Percentiles rank a stretch among this genome's conserved stretches.
These are phyloP conservation scores for Myriangium duriaei DNA, from an alignment of 2,329 filamentous ascomycete genomes.

Conservation along the genomic window DNA sequence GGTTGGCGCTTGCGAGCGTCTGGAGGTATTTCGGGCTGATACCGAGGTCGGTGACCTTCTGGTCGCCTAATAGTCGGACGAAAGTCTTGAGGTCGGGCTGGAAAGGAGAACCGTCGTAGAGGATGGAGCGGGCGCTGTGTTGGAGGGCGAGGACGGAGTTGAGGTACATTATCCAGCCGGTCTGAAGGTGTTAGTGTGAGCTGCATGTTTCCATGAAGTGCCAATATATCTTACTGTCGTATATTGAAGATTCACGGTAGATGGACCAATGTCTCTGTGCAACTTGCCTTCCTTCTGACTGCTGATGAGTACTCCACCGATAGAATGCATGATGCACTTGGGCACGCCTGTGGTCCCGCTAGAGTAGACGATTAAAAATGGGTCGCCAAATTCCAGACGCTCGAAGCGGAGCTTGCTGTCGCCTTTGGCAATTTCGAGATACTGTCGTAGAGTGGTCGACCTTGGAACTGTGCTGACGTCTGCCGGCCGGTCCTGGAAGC, in stretches of 20 bases:
- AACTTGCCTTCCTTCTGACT: constrained; percentile 47
- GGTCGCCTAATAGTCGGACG: constrained; percentile 48
- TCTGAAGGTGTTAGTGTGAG: constrained; percentile 21
- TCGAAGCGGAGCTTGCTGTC: constrained; percentile 40
- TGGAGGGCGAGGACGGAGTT: constrained; percentile 46
- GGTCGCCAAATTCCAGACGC: constrained; percentile 57
- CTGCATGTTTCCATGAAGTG: background rate
- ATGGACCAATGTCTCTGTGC: constrained; percentile 35
- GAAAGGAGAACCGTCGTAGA: constrained; percentile 81
- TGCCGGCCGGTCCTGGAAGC: constrained; percentile 46
- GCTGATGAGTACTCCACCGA: constrained; percentile 51
- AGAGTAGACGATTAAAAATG: constrained; percentile 59
- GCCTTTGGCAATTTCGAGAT: constrained; percentile 28
- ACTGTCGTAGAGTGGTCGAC: constrained; percentile 32
- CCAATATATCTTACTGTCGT: constrained; percentile 32
- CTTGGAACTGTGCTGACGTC: constrained; percentile 44
- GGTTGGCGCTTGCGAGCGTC: constrained; percentile 55
- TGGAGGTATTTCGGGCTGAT: constrained; percentile 66
- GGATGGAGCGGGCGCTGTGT: constrained; percentile 47
- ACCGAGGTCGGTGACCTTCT: constrained; percentile 59
- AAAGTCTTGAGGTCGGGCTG: constrained; percentile 53
- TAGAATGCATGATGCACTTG: constrained; percentile 74
- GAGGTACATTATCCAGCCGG: constrained; percentile 85
- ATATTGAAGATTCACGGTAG: constrained; percentile 42
- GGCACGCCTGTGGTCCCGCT: constrained; percentile 73